A percentile compares a stretch with the other conserved stretches of the same genome.
Conservation (phyloP, 495 filamentous ascomycete species). For the Penicillium canariense region DNA sequence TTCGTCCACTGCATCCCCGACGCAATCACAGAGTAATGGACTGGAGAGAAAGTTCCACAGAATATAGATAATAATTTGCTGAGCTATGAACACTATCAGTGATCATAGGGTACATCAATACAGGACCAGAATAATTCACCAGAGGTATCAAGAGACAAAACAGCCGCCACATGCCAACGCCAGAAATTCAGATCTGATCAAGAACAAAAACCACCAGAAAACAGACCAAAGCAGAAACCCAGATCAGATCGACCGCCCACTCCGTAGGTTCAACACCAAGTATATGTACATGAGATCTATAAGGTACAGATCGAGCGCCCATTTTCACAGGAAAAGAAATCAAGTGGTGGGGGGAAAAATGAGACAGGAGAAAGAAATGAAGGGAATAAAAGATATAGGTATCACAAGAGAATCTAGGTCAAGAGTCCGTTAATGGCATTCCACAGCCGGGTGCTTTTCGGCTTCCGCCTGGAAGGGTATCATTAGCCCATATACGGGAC, state of each 20-base stretch:
- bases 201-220: conserved; percentile 2
- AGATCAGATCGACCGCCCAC: conserved; percentile 1
- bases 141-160: conserved; percentile 15
- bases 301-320: conserved; percentile 11
- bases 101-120: neutral
- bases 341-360: neutral
- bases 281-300: conserved; percentile 19
- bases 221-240: neutral
- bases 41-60: too few relatives aligned
- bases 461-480: conserved; percentile 22
- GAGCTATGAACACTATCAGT: neutral
- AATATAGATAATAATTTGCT: neutral
- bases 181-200: neutral
- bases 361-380: neutral
- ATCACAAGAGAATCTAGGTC: conserved; percentile 7
- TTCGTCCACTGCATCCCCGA: too few relatives aligned
- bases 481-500: conserved; percentile 29
- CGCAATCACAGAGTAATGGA: too few relatives aligned
- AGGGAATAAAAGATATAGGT: conserved; percentile 10
- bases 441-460: neutral
- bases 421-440: neutral
- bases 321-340: conserved; percentile 13
- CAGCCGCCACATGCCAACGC: conserved; percentile 2
- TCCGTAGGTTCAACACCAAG: conserved; percentile 16
- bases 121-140: neutral